Evolutionary conservation across 371 early-diverging fungal species (phyloP).

Genomic region (Rhizopus sp.): DNA sequence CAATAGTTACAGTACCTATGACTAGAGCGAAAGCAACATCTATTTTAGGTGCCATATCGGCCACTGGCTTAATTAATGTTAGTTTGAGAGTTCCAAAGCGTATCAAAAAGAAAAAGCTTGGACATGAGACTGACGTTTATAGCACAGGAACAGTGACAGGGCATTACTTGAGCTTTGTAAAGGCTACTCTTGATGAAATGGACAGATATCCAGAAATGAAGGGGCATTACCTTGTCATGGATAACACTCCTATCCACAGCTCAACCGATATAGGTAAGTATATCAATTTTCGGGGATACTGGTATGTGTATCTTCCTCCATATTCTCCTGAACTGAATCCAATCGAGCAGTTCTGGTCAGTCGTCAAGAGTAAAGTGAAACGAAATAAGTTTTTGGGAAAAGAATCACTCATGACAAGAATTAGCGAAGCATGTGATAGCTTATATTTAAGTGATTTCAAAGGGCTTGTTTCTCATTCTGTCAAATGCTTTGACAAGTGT

Average conservation of each 20-base stretch:
- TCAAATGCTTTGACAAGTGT: too few relatives aligned
- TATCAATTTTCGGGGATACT: slow-evolving; percentile 6
- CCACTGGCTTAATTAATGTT: slow-evolving; percentile 6
- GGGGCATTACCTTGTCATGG: slow-evolving; percentile 9
- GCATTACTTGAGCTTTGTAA: slow-evolving; percentile 8
- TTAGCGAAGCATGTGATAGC: too few relatives aligned
- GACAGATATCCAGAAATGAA: slow-evolving; percentile 4
- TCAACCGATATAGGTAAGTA: slow-evolving; percentile 3
- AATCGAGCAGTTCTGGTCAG: slow-evolving; percentile 26
- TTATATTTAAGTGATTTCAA: too few relatives aligned
- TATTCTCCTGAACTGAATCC: too few relatives aligned
- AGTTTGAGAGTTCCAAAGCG: slow-evolving; percentile 14
- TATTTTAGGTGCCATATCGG: slow-evolving; percentile 19
- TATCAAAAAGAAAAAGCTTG: slow-evolving; percentile 13
- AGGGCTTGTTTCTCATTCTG: background rate
- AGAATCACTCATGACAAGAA: too few relatives aligned
- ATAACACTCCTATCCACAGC: slow-evolving; percentile 11
- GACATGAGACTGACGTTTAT: slow-evolving; percentile 8
- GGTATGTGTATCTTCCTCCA: slow-evolving; percentile 15
- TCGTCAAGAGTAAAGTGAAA: slow-evolving; percentile 13
- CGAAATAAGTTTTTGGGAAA: slow-evolving; percentile 7
- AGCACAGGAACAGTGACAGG: slow-evolving; percentile 11
- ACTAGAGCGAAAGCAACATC: slow-evolving; percentile 18
- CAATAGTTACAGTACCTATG: background rate
- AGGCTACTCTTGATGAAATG: slow-evolving; percentile 7